Percentiles rank a stretch among this genome's conserved stretches.
phyloP scores from a whole-genome alignment of 139 green algal genomes.

The Closterium sp. region DNA sequence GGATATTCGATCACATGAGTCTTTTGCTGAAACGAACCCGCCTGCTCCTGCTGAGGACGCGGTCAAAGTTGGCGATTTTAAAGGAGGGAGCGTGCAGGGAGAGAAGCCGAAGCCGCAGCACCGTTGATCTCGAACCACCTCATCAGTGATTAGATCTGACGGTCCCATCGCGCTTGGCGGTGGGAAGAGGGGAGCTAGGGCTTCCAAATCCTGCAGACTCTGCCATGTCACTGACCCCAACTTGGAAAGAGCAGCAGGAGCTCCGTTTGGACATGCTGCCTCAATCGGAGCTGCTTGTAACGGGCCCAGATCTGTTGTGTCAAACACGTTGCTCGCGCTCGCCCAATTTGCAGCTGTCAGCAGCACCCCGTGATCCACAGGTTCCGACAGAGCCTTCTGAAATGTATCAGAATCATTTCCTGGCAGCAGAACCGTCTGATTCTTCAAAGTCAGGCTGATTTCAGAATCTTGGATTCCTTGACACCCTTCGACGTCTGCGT shows the following conservation, averaged over 20 bases:
- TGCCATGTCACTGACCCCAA: not conserved
- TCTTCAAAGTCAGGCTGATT: no score
- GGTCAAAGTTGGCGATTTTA: not conserved
- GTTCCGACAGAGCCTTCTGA: no score
- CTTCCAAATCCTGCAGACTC: not conserved
- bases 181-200: not conserved
- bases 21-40: no score
- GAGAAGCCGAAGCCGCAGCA: no score
- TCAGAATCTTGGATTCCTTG: no score
- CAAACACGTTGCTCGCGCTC: not conserved
- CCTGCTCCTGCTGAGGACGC: not conserved
- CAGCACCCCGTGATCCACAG: no score
- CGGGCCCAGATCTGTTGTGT: not conserved
- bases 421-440: no score
- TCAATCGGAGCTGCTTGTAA: not conserved
- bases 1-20: no score
- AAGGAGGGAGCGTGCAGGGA: not conserved
- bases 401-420: no score
- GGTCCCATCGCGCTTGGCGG: not conserved
- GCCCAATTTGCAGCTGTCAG: not conserved
- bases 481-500: no score
- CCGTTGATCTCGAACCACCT: no score
- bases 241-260: not conserved
- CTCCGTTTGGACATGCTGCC: not conserved
- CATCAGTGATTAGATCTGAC: no score